Conservation (phyloP, 2,329 filamentous ascomycete species). For the Atkinsonella hypoxylon region DNA sequence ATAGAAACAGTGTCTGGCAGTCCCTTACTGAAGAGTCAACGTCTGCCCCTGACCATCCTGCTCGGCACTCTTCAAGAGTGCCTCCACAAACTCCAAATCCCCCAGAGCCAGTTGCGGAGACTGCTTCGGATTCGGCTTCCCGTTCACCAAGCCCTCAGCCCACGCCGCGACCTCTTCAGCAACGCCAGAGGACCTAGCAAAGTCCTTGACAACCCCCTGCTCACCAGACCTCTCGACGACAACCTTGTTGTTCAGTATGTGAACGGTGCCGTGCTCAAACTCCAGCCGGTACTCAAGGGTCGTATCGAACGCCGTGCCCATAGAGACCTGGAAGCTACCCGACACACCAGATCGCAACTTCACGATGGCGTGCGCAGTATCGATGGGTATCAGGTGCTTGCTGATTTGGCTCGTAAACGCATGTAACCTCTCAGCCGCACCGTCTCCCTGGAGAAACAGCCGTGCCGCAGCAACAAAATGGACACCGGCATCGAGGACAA, state of each 20-base stretch:
- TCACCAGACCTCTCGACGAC: constrained; percentile 22
- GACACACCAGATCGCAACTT: constrained; percentile 39
- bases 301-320: constrained; percentile 37
- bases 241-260: constrained; percentile 30
- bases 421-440: constrained; percentile 28
- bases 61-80: constrained; percentile 36
- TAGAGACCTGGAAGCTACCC: constrained; percentile 45
- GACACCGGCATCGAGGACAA: constrained; percentile 64
- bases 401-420: constrained; percentile 44
- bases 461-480: constrained; percentile 56
- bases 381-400: constrained; percentile 49
- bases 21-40: background rate
- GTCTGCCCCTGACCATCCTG: constrained; percentile 7
- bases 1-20: background rate
- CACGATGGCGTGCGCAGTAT: constrained; percentile 51
- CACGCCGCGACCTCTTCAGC: constrained; percentile 48
- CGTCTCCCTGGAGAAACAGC: constrained; percentile 35
- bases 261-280: constrained; percentile 44
- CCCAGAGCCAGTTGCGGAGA: constrained; percentile 44
- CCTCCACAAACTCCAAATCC: constrained; percentile 48
- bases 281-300: constrained; percentile 44
- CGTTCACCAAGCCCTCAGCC: constrained; percentile 38
- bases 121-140: constrained; percentile 37
- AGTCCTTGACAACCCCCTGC: constrained; percentile 23
- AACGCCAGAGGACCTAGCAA: constrained; percentile 40